phyloP scores from a whole-genome alignment of 2,329 filamentous ascomycete species.

The Fusarium papillatum region DNA sequence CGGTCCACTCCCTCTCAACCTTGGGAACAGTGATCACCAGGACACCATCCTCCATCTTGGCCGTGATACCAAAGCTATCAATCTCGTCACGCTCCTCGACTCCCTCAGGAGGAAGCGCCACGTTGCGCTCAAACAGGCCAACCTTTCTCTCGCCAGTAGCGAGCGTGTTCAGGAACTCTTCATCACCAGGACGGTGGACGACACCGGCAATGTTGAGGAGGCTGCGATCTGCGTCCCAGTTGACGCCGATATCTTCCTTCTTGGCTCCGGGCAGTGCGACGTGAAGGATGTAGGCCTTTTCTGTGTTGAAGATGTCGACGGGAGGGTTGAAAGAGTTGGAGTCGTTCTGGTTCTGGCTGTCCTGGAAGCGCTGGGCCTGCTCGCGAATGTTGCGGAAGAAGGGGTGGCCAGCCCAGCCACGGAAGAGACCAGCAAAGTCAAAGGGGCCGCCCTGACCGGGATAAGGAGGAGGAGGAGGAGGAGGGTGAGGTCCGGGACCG shows the following conservation, averaged over 20 bases:
- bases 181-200: conserved; percentile 79
- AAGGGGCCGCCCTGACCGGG: conserved; percentile 43
- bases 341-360: conserved; percentile 24
- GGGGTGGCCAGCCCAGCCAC: conserved; percentile 56
- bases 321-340: conserved; percentile 70
- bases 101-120: conserved; percentile 68
- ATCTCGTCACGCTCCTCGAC: conserved; percentile 67
- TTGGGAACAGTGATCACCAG: conserved; percentile 84
- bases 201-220: conserved; percentile 79
- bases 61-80: conserved; percentile 76
- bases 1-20: conserved; percentile 75
- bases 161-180: conserved; percentile 75
- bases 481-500: conserved; percentile 38
- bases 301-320: conserved; percentile 82
- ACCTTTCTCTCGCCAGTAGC: conserved; percentile 76
- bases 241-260: conserved; percentile 83
- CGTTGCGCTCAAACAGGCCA: conserved; percentile 80
- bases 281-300: conserved; percentile 76
- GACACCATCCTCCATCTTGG: conserved; percentile 85
- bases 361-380: conserved; percentile 48
- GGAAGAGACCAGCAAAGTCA: conserved; percentile 56
- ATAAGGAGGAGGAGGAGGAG: conserved; percentile 34
- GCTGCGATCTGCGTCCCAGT: conserved; percentile 79
- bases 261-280: conserved; percentile 83
- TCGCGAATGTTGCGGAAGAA: conserved; percentile 57